Percentiles rank a stretch among this genome's conserved stretches.
These are phyloP conservation scores for Oryza meridionalis DNA, from an alignment of 176 grass and related monocot species.

Conservation along the genomic window DNA sequence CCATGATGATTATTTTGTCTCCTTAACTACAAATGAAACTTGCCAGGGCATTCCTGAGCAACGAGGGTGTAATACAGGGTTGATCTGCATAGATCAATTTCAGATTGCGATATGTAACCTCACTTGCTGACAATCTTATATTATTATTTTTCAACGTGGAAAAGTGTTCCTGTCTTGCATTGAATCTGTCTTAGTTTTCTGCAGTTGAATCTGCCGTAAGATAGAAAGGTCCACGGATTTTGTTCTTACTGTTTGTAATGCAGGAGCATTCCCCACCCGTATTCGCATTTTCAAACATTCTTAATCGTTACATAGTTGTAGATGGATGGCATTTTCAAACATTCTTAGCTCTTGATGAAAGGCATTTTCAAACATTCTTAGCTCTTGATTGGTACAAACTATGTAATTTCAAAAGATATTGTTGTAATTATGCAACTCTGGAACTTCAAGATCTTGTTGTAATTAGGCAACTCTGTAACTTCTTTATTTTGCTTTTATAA, in stretches of 20 bases:
- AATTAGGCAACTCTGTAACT: no score
- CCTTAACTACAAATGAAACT: constrained; percentile 12
- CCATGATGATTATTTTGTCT: constrained; percentile 25
- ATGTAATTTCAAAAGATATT: no score
- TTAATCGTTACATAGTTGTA: background rate
- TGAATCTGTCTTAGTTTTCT: background rate
- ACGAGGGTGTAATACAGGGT: constrained; percentile 18
- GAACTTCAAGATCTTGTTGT: no score
- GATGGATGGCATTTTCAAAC: no score
- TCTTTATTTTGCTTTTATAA: no score
- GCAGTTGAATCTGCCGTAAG: background rate
- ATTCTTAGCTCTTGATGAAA: no score
- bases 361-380: no score
- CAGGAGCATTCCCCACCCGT: background rate
- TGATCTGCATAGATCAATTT: constrained; percentile 14
- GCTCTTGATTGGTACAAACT: no score
- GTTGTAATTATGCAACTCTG: no score
- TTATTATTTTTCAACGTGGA: background rate
- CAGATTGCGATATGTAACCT: constrained; percentile 34
- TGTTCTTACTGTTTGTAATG: background rate
- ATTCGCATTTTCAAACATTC: background rate
- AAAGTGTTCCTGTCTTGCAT: background rate
- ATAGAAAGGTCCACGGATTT: background rate
- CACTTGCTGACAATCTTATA: constrained; percentile 17
- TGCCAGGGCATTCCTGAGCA: constrained; percentile 26